Evolutionary conservation across 2,329 filamentous ascomycete species (phyloP), one percentile per base, ranked within the genome.

Genomic region (Colletotrichum viniferum): DNA sequence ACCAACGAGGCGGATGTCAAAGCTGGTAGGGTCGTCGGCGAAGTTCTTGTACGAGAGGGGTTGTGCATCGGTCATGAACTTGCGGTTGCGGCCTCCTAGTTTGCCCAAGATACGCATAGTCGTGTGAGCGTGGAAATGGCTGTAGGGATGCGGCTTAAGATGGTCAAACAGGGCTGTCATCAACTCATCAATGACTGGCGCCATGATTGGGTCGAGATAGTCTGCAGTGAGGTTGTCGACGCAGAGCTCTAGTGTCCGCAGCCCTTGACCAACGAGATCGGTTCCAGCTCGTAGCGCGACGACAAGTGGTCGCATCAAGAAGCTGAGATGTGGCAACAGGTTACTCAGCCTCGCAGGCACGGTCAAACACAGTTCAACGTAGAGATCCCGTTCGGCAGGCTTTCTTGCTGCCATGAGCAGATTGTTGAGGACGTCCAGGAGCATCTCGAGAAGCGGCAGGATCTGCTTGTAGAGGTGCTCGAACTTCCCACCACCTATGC

Each of bases 401-500:
- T 97, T 98, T 71, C 96, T 92, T 10, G 97, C 97, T 24, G 96
- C 96, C 84, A 97, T 89, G 36, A 99, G 89, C 16, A 99, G 88
- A 78, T 96, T 99, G 85, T 99, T 99, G 74, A 99, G 92, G 14
- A 98, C 97, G 81, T 99, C 97, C 24, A 99, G 88, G 4, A 99
- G 90, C 96, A 99, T 99, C 85, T 99, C 97, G 7, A 99, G 89
- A 5, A 99, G 89, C 13, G 97, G 97, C 14, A 99, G 86, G 61
- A 99, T 98, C 83, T 98, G 96, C 86, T 99, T 99, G 84, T 99
- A 99, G 1, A 99, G 89, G 79, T 98, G 94, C 86, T 99, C 97
- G 79, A 99, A 99, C 77, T 98, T 94, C 9, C 97, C 97, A 65
- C 97, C 97, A 26, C 97, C 97, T 69, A 99, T 99, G 82, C 96